A percentile compares a stretch with the other conserved stretches of the same genome.
phyloP scores from a whole-genome alignment of 257 asterid species.

The Solanum lycopersicoides region DNA sequence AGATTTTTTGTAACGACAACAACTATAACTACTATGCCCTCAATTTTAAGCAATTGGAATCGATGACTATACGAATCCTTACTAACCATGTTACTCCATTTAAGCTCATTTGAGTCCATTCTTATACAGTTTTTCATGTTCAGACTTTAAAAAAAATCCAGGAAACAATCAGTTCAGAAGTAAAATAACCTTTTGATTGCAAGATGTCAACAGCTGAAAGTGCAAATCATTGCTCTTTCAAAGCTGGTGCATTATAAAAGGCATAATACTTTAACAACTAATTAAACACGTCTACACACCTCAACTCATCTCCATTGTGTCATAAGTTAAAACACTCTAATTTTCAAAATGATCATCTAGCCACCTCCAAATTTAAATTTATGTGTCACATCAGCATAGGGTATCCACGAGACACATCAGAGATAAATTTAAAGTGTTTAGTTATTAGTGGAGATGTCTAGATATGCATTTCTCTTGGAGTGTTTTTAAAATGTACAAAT shows the following conservation, averaged over 20 bases:
- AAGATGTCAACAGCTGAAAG: neutral
- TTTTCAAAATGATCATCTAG: neutral
- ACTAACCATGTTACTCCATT: neutral
- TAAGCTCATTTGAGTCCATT: neutral
- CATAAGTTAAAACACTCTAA: neutral
- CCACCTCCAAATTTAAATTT: neutral
- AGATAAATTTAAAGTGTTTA: neutral
- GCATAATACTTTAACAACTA: neutral
- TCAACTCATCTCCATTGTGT: neutral
- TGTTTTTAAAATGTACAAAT: neutral
- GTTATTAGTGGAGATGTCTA: neutral
- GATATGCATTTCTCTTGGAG: neutral
- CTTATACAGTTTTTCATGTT: neutral
- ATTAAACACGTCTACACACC: neutral
- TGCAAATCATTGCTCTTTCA: neutral
- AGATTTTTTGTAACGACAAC: neutral
- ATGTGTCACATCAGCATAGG: neutral
- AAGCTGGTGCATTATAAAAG: neutral
- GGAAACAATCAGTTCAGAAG: neutral
- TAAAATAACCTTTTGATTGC: neutral
- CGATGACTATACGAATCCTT: neutral
- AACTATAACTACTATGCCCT: neutral
- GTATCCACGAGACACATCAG: fast-evolving
- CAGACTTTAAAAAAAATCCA: neutral
- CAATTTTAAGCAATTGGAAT: neutral